Percentiles rank a stretch among this genome's conserved stretches.
phyloP scores from a whole-genome alignment of 306 rosid genomes.

The Calophaca sinica region DNA sequence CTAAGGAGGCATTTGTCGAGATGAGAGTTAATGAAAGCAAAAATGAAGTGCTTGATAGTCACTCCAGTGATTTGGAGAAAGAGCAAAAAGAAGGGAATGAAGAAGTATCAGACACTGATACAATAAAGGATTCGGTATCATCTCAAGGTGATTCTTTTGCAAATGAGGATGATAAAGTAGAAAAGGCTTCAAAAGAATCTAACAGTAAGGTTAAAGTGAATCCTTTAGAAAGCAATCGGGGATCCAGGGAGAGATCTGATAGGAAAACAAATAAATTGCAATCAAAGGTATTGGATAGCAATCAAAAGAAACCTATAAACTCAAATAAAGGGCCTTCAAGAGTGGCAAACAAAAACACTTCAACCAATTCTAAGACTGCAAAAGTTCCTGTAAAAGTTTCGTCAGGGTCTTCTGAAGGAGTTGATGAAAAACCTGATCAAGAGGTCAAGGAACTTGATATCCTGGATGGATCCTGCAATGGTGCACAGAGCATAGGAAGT shows the following conservation, averaged over 20 bases:
- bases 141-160: slow-evolving; percentile 71
- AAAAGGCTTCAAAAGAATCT: slow-evolving; percentile 56
- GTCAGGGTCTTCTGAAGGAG: slow-evolving; percentile 68
- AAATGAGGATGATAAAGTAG: slow-evolving; percentile 70
- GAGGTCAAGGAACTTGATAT: slow-evolving; percentile 57
- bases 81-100: slow-evolving; percentile 66
- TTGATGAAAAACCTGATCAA: slow-evolving; percentile 60
- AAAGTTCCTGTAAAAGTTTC: slow-evolving; percentile 55
- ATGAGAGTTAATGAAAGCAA: slow-evolving; percentile 59
- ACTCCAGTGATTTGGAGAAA: slow-evolving; percentile 68
- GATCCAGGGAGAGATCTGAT: slow-evolving; percentile 57
- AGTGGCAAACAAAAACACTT: slow-evolving; percentile 49
- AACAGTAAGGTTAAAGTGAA: slow-evolving; percentile 48
- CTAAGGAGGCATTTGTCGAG: slow-evolving; percentile 55
- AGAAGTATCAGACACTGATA: slow-evolving; percentile 78
- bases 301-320: slow-evolving; percentile 55
- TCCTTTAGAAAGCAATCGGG: slow-evolving; percentile 53
- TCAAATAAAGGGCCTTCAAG: slow-evolving; percentile 52
- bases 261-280: slow-evolving; percentile 52
- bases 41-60: slow-evolving; percentile 61
- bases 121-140: slow-evolving; percentile 71
- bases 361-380: slow-evolving; percentile 48
- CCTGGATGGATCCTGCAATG: slow-evolving; percentile 64
- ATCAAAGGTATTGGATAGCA: slow-evolving; percentile 47
- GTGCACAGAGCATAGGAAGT: slow-evolving; percentile 53